phyloP scores from a whole-genome alignment of 768 basidiomycete species.

The Auricularia auricula-judae region DNA sequence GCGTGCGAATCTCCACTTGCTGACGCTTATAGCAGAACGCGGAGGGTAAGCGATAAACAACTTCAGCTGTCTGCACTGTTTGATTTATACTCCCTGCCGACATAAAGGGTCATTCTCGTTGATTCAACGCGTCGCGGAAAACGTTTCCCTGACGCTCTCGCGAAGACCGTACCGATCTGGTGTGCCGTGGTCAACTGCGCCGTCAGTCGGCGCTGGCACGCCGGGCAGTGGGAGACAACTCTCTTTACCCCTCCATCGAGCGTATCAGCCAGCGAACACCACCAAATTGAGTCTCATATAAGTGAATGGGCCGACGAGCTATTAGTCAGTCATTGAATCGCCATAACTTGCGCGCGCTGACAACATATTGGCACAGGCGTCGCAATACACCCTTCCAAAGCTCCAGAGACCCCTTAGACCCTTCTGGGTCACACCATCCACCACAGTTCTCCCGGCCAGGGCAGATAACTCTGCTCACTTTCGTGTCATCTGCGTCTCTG shows the following conservation, averaged over 20 bases:
- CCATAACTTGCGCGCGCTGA: neutral
- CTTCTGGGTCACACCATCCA: conserved; percentile 78
- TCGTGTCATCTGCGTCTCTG: conserved; percentile 78
- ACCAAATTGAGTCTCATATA: conserved; percentile 58
- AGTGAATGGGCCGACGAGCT: conserved; percentile 61
- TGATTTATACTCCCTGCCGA: neutral
- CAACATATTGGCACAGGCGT: conserved; percentile 33
- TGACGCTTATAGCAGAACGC: conserved; percentile 41
- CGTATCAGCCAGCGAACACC: conserved; percentile 67
- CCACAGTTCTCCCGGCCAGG: conserved; percentile 36
- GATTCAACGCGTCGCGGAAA: conserved; percentile 93
- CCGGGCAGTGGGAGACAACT: conserved; percentile 36
- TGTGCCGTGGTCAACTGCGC: conserved; percentile 79
- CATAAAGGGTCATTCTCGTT: conserved; percentile 62
- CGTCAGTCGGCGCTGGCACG: conserved; percentile 20
- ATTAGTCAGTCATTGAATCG: conserved; percentile 35
- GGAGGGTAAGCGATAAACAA: conserved; percentile 40
- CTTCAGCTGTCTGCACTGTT: neutral
- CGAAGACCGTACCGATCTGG: conserved; percentile 93
- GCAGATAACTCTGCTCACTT: conserved; percentile 18
- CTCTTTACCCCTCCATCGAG: conserved; percentile 62
- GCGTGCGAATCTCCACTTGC: conserved; percentile 72
- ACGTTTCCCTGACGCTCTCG: conserved; percentile 85
- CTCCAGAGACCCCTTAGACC: conserved; percentile 64
- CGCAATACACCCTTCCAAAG: conserved; percentile 56